phyloP scores from a whole-genome alignment of 805 yeast species.

The Tetrapisispora fleetii region DNA sequence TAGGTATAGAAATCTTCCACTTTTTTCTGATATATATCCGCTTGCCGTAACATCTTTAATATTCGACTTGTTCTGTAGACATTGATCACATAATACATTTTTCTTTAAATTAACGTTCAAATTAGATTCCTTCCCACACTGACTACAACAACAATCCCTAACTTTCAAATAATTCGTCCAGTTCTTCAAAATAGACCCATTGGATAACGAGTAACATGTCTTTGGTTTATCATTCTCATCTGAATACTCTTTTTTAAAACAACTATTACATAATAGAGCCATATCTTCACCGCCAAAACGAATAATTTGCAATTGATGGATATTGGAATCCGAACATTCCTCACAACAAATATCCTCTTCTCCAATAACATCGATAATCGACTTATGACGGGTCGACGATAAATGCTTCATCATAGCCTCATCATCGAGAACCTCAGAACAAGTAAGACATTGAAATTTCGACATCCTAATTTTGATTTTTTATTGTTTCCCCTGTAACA shows the following conservation, averaged over 20 bases:
- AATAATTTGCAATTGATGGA: slow-evolving; percentile 42
- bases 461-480: background rate
- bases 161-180: slow-evolving; percentile 39
- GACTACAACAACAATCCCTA: slow-evolving; percentile 40
- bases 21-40: slow-evolving; percentile 36
- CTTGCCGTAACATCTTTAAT: slow-evolving; percentile 3
- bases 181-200: slow-evolving; percentile 45
- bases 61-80: slow-evolving; percentile 25
- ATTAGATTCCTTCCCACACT: slow-evolving; percentile 35
- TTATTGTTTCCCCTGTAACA: background rate
- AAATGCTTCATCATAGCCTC: slow-evolving; percentile 43
- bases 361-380: slow-evolving; percentile 28
- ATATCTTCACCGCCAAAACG: slow-evolving; percentile 49
- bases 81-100: slow-evolving; percentile 35
- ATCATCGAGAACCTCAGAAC: slow-evolving; percentile 30
- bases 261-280: slow-evolving; percentile 38
- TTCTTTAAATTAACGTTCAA: slow-evolving; percentile 29
- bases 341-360: slow-evolving; percentile 44
- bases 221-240: slow-evolving; percentile 33
- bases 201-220: slow-evolving; percentile 41
- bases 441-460: slow-evolving; percentile 38
- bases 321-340: slow-evolving; percentile 43
- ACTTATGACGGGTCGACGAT: slow-evolving; percentile 44
- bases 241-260: slow-evolving; percentile 32
- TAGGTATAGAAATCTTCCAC: slow-evolving; percentile 38